These are phyloP conservation scores for Crucibulum laeve DNA, from an alignment of 768 basidiomycete genomes.

Conservation along the genomic window DNA sequence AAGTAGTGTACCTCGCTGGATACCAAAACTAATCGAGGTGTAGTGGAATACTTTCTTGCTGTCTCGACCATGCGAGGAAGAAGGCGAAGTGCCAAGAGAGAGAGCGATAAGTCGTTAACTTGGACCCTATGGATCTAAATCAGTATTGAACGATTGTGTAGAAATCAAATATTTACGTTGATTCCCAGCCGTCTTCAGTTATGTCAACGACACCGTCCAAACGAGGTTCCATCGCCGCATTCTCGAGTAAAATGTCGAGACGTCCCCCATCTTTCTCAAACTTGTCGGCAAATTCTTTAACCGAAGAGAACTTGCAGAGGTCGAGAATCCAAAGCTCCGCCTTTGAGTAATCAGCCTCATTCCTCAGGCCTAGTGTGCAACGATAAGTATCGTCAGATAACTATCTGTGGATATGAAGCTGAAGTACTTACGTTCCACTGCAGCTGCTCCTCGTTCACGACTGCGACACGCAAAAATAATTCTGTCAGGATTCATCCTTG, in stretches of 20 bases:
- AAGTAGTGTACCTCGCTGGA: conserved; percentile 37
- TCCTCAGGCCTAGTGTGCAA: conserved; percentile 16
- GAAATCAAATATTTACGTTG: conserved; percentile 19
- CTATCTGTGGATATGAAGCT: too few relatives aligned
- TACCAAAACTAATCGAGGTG: conserved; percentile 36
- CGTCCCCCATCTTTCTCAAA: conserved; percentile 25
- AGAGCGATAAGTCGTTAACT: conserved; percentile 38
- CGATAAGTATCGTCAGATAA: background rate
- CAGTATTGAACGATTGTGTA: background rate
- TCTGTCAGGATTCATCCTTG: conserved; percentile 34
- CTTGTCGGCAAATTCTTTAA: conserved; percentile 31
- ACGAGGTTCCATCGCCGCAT: conserved; percentile 23
- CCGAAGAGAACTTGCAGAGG: conserved; percentile 33
- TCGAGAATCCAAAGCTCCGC: conserved; percentile 39
- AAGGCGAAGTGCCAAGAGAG: conserved; percentile 34
- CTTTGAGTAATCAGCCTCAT: conserved; percentile 26
- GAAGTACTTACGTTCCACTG: conserved; percentile 25
- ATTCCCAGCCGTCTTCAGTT: conserved; percentile 36
- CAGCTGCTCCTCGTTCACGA: conserved; percentile 27
- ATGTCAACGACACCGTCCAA: conserved; percentile 12
- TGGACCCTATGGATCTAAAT: conserved; percentile 30
- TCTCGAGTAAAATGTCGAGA: conserved; percentile 40
- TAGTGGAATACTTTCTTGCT: conserved; percentile 21
- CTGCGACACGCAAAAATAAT: conserved; percentile 36
- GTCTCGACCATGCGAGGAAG: conserved; percentile 39